These are phyloP conservation scores for Colletotrichum abscissum DNA, from an alignment of 2,329 filamentous ascomycete species.

Conservation along the genomic window DNA sequence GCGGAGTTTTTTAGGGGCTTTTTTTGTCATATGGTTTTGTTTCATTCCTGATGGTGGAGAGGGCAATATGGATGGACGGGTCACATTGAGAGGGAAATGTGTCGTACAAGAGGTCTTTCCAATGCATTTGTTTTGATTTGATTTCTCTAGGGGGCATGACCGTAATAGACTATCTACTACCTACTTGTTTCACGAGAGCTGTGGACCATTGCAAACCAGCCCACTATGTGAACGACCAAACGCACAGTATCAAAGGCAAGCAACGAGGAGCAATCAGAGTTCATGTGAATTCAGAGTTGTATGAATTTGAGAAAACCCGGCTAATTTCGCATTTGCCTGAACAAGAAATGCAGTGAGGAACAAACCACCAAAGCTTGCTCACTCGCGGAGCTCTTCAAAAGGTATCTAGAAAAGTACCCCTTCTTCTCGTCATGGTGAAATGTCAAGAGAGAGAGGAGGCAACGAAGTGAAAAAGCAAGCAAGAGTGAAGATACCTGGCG, in stretches of 20 bases:
- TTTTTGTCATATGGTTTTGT: neutral
- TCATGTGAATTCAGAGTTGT: too few relatives aligned
- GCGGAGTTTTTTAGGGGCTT: constrained; percentile 10
- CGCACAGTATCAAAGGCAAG: neutral
- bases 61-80: neutral
- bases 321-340: neutral
- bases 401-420: neutral
- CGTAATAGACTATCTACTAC: constrained; percentile 34
- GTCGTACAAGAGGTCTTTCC: neutral
- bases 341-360: neutral
- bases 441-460: neutral
- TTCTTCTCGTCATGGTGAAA: neutral
- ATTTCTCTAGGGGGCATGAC: neutral
- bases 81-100: neutral
- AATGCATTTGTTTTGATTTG: neutral
- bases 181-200: neutral
- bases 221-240: too few relatives aligned
- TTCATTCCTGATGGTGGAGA: neutral
- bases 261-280: neutral
- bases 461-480: neutral
- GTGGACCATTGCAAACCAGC: neutral
- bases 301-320: neutral
- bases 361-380: neutral
- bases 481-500: neutral
- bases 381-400: constrained; percentile 16